Evolutionary conservation across 352 stramenopile genomes (phyloP).

Genomic region (Albugo candida): DNA sequence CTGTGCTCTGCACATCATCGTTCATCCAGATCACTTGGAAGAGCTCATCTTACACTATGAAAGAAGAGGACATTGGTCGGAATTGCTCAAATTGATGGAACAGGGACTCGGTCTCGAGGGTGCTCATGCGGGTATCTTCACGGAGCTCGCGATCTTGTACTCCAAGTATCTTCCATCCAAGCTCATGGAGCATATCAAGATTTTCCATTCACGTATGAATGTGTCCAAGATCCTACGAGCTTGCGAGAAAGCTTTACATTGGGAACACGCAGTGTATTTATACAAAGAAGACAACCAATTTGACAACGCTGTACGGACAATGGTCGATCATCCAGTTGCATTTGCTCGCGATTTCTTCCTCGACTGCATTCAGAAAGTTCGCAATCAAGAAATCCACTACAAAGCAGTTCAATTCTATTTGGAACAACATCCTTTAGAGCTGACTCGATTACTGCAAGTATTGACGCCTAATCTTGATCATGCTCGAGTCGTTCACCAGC

Average conservation of each 20-base stretch:
- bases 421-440: slow-evolving; percentile 90
- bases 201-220: slow-evolving; percentile 99
- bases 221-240: slow-evolving; percentile 93
- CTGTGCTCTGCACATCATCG: slow-evolving; percentile 98
- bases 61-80: slow-evolving; percentile 89
- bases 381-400: slow-evolving; percentile 99
- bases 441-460: slow-evolving; percentile 94
- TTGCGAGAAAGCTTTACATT: slow-evolving; percentile 97
- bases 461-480: slow-evolving; percentile 98
- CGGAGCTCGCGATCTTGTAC: slow-evolving; percentile 98
- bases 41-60: slow-evolving; percentile 99
- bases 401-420: slow-evolving; percentile 99
- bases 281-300: slow-evolving; percentile 99
- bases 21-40: slow-evolving; percentile 98
- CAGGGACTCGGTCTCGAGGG: slow-evolving; percentile 97
- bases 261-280: slow-evolving; percentile 95
- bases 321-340: slow-evolving; percentile 95
- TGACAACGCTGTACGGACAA: slow-evolving; percentile 97
- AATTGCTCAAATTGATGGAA: slow-evolving; percentile 97
- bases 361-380: slow-evolving; percentile 97
- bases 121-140: slow-evolving; percentile 99
- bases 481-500: slow-evolving; percentile 95
- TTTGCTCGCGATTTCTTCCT: slow-evolving; percentile 99
- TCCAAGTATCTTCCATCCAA: slow-evolving; percentile 98
- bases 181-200: slow-evolving; percentile 99